Percentiles rank a stretch among this genome's conserved stretches.
These are phyloP conservation scores for Aspergillus ostianus DNA, from an alignment of 495 filamentous ascomycete species.

Conservation along the genomic window DNA sequence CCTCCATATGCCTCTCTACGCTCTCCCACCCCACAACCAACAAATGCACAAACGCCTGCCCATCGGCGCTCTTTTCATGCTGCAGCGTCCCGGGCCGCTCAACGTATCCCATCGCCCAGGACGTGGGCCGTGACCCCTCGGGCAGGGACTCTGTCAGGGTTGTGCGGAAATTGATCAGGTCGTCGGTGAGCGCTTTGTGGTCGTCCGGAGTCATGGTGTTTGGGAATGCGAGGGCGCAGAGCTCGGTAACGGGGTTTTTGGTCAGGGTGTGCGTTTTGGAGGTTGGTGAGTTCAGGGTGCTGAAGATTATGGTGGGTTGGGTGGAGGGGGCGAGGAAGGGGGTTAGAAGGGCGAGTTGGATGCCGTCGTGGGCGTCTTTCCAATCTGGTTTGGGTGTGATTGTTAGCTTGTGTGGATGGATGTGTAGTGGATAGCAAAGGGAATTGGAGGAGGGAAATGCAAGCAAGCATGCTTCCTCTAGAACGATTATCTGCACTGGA, in stretches of 20 bases:
- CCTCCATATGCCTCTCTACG: constrained; percentile 49
- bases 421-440: background rate
- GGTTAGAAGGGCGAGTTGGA: constrained; percentile 15
- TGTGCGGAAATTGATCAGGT: constrained; percentile 34
- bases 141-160: constrained; percentile 31
- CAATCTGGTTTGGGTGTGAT: constrained; percentile 30
- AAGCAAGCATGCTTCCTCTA: too few relatives aligned
- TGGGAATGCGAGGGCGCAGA: constrained; percentile 33
- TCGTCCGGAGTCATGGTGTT: constrained; percentile 25
- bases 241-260: constrained; percentile 42
- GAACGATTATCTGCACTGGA: background rate
- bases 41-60: constrained; percentile 38
- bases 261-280: constrained; percentile 30
- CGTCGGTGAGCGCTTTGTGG: constrained; percentile 21
- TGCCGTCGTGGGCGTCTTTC: constrained; percentile 34
- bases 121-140: constrained; percentile 34
- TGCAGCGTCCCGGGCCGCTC: constrained; percentile 39
- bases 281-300: constrained; percentile 34
- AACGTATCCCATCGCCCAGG: constrained; percentile 44
- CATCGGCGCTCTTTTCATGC: constrained; percentile 35
- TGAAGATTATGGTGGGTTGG: constrained; percentile 26
- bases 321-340: constrained; percentile 28
- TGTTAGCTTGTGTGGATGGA: background rate
- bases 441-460: background rate
- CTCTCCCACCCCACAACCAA: constrained; percentile 54